Percentiles rank a stretch among this genome's conserved stretches.
Evolutionary conservation across 495 filamentous ascomycete genomes (phyloP).

Genomic region (Talaromyces thailandensis): DNA sequence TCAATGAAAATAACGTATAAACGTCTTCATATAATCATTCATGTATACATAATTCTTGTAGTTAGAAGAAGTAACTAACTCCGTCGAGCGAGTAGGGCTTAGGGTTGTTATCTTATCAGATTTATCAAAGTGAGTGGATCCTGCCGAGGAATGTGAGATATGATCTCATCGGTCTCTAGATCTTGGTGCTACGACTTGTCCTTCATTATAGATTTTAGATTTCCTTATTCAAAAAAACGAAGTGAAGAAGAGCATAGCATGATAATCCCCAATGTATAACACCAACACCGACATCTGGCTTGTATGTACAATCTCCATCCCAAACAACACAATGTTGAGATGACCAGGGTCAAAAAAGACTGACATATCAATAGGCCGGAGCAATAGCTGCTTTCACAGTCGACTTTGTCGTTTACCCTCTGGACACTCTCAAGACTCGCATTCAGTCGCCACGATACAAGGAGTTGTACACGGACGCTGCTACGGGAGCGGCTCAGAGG

Average conservation of each 20-base stretch:
- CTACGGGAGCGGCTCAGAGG: conserved; percentile 42
- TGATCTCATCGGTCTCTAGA: neutral
- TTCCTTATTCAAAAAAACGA: neutral
- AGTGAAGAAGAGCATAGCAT: neutral
- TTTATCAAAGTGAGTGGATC: neutral
- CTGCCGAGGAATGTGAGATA: neutral
- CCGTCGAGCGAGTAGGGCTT: neutral
- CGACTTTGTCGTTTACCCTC: conserved; percentile 71
- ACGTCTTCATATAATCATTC: neutral
- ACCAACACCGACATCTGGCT: conserved; percentile 44
- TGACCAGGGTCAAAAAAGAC: neutral
- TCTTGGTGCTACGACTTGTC: neutral
- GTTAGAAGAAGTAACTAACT: no score
- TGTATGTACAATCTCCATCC: conserved; percentile 18
- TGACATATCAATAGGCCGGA: conserved; percentile 50
- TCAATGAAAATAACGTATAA: conserved; percentile 3
- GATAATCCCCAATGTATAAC: conserved; percentile 24
- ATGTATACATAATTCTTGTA: neutral
- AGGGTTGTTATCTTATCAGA: conserved; percentile 5
- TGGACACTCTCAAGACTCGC: conserved; percentile 81
- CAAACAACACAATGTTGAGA: neutral
- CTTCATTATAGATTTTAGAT: neutral
- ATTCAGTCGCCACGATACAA: conserved; percentile 69
- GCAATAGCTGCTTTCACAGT: conserved; percentile 71
- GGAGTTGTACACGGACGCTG: conserved; percentile 47